phyloP scores from a whole-genome alignment of 495 filamentous ascomycete genomes.

The Neurospora sp. region DNA sequence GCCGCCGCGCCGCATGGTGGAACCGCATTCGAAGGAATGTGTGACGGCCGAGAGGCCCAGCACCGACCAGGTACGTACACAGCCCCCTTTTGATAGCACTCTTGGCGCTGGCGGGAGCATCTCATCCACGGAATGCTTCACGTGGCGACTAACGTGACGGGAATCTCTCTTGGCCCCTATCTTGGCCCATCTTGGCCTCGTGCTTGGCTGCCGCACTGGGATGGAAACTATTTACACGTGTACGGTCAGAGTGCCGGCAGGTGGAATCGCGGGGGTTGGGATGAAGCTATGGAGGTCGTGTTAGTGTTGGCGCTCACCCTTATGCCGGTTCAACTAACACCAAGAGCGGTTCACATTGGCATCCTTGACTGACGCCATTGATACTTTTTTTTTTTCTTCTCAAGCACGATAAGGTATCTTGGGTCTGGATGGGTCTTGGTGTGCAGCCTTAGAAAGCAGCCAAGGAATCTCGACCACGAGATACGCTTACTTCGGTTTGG shows the following conservation, averaged over 20 bases:
- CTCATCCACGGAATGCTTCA: not conserved
- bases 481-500: not conserved
- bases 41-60: not conserved
- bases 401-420: not conserved
- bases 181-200: not conserved
- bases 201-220: not conserved
- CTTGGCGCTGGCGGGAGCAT: constrained; percentile 1
- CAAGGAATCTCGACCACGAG: not conserved
- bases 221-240: not conserved
- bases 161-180: not conserved
- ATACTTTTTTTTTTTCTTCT: not conserved
- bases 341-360: not conserved
- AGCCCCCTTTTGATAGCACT: not conserved
- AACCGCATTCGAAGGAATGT: not conserved
- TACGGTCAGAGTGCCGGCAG: not conserved
- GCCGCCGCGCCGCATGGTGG: not conserved
- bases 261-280: not conserved
- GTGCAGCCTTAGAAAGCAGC: not conserved
- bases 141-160: constrained; percentile 5
- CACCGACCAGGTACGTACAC: not conserved
- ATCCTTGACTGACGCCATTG: not conserved
- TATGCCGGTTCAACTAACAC: not conserved
- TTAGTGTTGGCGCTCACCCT: not conserved
- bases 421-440: not conserved
- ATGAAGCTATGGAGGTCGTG: not conserved